Base-by-base conservation (phyloP, 257 asterid species). In the Orobanche coerulescens region DNA sequence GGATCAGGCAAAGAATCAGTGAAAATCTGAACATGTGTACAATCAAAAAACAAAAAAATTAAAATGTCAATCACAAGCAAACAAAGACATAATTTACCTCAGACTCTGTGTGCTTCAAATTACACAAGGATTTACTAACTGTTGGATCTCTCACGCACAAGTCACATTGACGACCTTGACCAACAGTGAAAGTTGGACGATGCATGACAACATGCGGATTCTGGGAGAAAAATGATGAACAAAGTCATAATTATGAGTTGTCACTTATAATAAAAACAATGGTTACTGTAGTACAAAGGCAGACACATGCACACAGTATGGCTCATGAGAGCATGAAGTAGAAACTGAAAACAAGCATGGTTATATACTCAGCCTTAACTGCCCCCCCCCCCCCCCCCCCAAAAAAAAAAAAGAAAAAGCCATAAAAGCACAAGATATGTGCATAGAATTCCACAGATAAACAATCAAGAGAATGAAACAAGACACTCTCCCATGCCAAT, bases 101-200 rank as follows among this genome's bases (percentile, higher is more conserved):
- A 0, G 89, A 71, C 58, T 84, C 87, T 57, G 57, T 65, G 72
- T 76, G 91, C 88, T 82, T 92, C 76, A 92, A 80, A 66, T 46
- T 78, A 72, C 98, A 92, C 70, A 92, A 76, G 69, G 81, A 73
- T 75, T 78, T 82, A 78, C 94, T 81, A 75, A 84, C 79, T 37
- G 86, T 71, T 34, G 85, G 77, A 68, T 88, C 96, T 65, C 75
- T 87, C 65, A 92, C 80, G 61, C 77, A 78, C 77, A 92, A 77
- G 75, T 88, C 88, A 62, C 91, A 66, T 71, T 82, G 78, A 71
- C 79, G 73, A 55, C 79, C 84, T 69, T 79, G 81, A 58, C 84
- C 84, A 66, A 79, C 75, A 33, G 78, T 79, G 75, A 79, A 86
- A 61, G 52, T 74, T 30, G 84, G 76, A 31, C 58, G 77, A 52